Base-by-base conservation (phyloP, 331 rosid species). In the Acacia pycnantha region DNA sequence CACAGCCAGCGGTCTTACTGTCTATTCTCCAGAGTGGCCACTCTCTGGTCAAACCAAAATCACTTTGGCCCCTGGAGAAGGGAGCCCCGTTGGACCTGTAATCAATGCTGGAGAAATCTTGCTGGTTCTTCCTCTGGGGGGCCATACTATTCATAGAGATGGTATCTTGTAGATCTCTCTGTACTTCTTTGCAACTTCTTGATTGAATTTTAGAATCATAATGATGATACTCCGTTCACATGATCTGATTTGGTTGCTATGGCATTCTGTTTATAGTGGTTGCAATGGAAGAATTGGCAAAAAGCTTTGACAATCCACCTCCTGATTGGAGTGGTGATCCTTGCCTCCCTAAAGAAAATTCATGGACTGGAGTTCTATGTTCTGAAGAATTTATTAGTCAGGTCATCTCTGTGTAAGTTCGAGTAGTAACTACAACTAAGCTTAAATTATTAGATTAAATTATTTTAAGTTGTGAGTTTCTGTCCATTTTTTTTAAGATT, bases 291-390 rank as follows among this genome's bases (percentile, higher is more conserved):
- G 87, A 84, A 24, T 79, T 93, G 85, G 92, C 91, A 29, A 88
- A 80, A 80, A 83, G 87, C 73, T 72, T 92, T 44, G 71, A 87
- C 64, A 83, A 88, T 78, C 90, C 93, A 15, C 98, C 98, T 31
- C 2, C 82, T 13, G 98, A 93, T 75, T 95, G 98, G 98, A 84
- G 79, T 1, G 98, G 98, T 11, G 98, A 95, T 85, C 98, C 98
- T 84, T 95, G 98, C 83, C 64, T 87, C 67, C 98, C 98, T 13
- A 78, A 66, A 78, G 94, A 77, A 67, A 86, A 88, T 86, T 89
- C 97, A 0, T 95, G 98, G 98, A 93, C 91, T 11, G 98, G 98
- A 58, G 91, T 93, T 79, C 69, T 88, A 2, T 95, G 98, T 79
- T 83, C 91, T 14, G 4, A n/a, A 11, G 4, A 84, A 77, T 46